Base-by-base conservation (phyloP, 768 basidiomycete species). In the Amanita thiersii region DNA sequence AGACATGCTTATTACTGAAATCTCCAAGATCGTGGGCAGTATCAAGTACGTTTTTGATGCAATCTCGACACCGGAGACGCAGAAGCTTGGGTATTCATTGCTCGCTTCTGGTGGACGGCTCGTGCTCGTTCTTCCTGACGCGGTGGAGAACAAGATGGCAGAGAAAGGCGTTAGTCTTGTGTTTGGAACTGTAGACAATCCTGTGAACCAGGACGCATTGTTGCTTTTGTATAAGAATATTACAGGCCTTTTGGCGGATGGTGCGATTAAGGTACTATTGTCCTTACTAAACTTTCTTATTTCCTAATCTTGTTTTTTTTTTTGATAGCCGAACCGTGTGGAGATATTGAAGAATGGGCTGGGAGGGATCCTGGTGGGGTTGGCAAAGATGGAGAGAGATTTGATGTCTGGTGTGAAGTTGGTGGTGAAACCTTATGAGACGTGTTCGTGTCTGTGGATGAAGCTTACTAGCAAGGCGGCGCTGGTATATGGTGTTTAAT, bases 321-420 rank as follows among this genome's bases (percentile, higher is more conserved):
- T 12, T 31, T 7, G 12, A 19, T 31, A 75, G 72, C 71, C 73
- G 6, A 69, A 71, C 51, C 52, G 51, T 19, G 56, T 67, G 4
- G 68, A 71, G 40, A 49, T 63, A 15, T 36, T 75, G n/a, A 58
- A 65, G 0, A 58, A 59, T n/a, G 73, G 73, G 12, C 54, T 75
- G 37, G 58, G 52, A 18, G 73, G 65, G 9, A 62, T 75, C 38
- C 51, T 53, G 17, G 52, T 56, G n/a, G 73, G 64, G 15, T 50
- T 75, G 34, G 56, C 59, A 53, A 55, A 63, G 32, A 50, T 75
- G 50, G 54, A 59, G 44, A 55, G 56, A 2, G 58, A 65, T 26
- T 52, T 63, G 50, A 62, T 72, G 25, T 69, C 69, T 30, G 68
- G 64, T 4, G 51, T 57, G 28, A 75, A 75, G 52, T 55, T 75